Percentiles rank a stretch among this genome's conserved stretches.
These are phyloP conservation scores for Amanita exitialis DNA, from an alignment of 768 basidiomycete species.

Conservation along the genomic window DNA sequence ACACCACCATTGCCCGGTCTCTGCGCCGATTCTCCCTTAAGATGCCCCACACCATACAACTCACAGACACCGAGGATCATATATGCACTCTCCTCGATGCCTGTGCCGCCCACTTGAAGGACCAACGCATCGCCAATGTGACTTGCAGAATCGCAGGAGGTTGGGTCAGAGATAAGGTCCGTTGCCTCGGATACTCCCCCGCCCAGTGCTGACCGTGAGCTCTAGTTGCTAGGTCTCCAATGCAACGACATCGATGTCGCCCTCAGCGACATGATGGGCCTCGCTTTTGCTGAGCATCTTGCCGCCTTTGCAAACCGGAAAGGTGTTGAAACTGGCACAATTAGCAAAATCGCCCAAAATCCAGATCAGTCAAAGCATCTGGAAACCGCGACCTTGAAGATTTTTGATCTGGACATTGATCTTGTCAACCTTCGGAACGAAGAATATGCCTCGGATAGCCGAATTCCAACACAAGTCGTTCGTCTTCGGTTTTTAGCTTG, in stretches of 20 bases:
- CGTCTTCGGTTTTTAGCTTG: slow-evolving; percentile 17
- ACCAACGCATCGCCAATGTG: slow-evolving; percentile 43
- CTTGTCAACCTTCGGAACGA: slow-evolving; percentile 92
- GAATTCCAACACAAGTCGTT: slow-evolving; percentile 86
- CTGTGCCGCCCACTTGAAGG: slow-evolving; percentile 50
- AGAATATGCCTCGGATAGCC: slow-evolving; percentile 77
- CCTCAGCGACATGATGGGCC: slow-evolving; percentile 80
- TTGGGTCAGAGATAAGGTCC: slow-evolving; percentile 97
- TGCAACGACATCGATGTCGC: slow-evolving; percentile 95
- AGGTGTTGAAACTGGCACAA: slow-evolving; percentile 41
- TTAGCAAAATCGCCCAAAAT: slow-evolving; percentile 84
- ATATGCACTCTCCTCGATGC: slow-evolving; percentile 77
- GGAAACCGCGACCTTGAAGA: slow-evolving; percentile 81
- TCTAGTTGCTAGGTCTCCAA: slow-evolving; percentile 66
- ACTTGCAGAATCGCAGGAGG: slow-evolving; percentile 89
- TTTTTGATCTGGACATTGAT: slow-evolving; percentile 80
- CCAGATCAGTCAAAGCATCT: slow-evolving; percentile 98
- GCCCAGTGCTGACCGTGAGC: background rate
- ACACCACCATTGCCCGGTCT: slow-evolving; percentile 6
- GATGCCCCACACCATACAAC: slow-evolving; percentile 25
- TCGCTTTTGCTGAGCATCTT: slow-evolving; percentile 77
- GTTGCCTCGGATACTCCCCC: slow-evolving; percentile 9
- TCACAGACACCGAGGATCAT: slow-evolving; percentile 58
- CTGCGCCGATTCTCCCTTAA: slow-evolving; percentile 16
- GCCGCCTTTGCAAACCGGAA: slow-evolving; percentile 47